Evolutionary conservation across 768 basidiomycete genomes (phyloP), one percentile per base, ranked within the genome.

Genomic region (Amanita inopinata): DNA sequence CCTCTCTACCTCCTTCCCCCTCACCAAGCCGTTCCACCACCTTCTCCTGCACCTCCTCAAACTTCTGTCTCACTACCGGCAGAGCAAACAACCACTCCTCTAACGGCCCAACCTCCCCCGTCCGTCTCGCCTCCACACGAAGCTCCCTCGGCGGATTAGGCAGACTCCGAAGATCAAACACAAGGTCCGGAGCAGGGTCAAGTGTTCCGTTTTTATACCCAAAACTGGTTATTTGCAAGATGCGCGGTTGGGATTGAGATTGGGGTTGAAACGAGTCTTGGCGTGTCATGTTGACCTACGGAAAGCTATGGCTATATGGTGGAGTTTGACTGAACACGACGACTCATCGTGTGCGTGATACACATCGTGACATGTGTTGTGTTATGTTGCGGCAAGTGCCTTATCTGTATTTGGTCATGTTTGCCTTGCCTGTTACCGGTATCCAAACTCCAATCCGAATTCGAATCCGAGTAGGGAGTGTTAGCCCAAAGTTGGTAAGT

Each of bases 81-180:
- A 44, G 33, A 5, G 43, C 25, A 19, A 44, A 37, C 18, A 44
- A 34, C 43, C 43, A 44, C 8, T 44, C 43, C 12, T 44, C 34
- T 33, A 44, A 33, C 25, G 34, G 43, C 25, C 15, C 14, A 5
- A 44, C 18, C 11, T 14, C 19, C 12, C 43, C 43, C 3, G 43
- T 44, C 12, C 33, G 33, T 1, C 34, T 22, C 4, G 43, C 34
- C 10, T 34, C 43, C 15, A 33, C 10, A 14, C 43, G 43, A 9
- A 44, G 43, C 4, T 18, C 34, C 30, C 37, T 44, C 14, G 43
- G 43, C 15, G 43, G 43, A 30, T 44, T 44, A 27, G 43, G 43
- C 9, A 44, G 11, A 11, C 15, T 17, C 11, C 43, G 43, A 12
- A 44, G 25, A 20, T 44, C 43, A 28, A 44, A 44, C 15, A 36